Percentiles rank a stretch among this genome's conserved stretches.
These are phyloP conservation scores for Camellia japonica DNA, from an alignment of 148 eudicot genomes.

Conservation along the genomic window DNA sequence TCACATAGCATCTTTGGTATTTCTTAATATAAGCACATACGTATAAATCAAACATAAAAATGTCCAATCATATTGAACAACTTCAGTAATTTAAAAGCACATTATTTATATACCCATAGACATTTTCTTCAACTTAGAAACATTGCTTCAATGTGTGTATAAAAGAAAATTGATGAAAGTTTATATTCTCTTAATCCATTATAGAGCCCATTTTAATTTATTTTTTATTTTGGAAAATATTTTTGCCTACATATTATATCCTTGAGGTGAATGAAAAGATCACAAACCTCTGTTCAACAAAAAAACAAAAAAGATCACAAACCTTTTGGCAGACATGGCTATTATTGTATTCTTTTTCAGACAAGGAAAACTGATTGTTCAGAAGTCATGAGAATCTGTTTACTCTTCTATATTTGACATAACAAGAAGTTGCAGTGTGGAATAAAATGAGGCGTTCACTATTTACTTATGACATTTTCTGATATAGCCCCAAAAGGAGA, in stretches of 20 bases:
- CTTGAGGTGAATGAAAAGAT: conserved; percentile 1
- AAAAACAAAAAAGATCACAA: background rate
- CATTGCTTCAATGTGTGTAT: background rate
- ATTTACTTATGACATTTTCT: background rate
- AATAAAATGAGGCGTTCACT: background rate
- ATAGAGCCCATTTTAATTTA: background rate
- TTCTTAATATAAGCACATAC: too few relatives aligned
- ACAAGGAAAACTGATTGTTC: background rate
- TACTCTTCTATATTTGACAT: background rate
- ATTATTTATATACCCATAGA: background rate
- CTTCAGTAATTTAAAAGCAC: too few relatives aligned
- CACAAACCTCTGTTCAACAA: background rate
- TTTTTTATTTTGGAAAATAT: too few relatives aligned
- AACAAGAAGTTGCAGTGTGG: background rate
- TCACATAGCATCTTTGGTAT: background rate
- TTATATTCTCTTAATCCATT: background rate
- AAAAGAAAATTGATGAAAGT: background rate
- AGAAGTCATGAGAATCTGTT: background rate
- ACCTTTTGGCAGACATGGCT: background rate
- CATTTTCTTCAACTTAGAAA: background rate
- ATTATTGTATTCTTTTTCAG: background rate
- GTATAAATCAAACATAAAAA: too few relatives aligned
- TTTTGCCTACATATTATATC: too few relatives aligned
- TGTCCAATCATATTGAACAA: too few relatives aligned
- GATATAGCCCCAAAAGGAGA: background rate